Evolutionary conservation across 1,284 basidiomycete genomes (phyloP).

Genomic region (Peniophora sp.): DNA sequence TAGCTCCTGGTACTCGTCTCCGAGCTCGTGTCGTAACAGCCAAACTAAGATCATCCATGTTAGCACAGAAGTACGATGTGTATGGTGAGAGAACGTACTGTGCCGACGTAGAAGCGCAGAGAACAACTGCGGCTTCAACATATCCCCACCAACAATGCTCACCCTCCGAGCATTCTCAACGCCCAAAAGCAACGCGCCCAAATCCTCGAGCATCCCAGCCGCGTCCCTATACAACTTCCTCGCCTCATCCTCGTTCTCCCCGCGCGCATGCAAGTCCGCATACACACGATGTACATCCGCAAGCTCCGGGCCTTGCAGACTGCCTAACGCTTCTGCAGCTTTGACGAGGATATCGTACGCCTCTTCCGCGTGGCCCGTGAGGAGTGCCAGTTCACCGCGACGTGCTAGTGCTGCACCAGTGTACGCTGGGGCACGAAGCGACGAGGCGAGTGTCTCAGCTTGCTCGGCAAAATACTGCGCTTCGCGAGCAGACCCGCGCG

Average conservation of each 20-base stretch:
- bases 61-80: not conserved
- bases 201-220: conserved; percentile 45
- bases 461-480: conserved; percentile 77
- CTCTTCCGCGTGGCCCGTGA: conserved; percentile 49
- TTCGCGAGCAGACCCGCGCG: conserved; percentile 73
- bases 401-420: conserved; percentile 55
- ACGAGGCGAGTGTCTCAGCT: conserved; percentile 59
- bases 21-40: conserved; percentile 56
- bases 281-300: conserved; percentile 56
- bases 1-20: conserved; percentile 47
- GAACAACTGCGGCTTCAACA: conserved; percentile 60
- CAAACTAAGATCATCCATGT: conserved; percentile 45
- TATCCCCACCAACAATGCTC: conserved; percentile 31
- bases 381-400: conserved; percentile 62
- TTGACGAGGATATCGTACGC: conserved; percentile 43
- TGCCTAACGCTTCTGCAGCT: conserved; percentile 40
- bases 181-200: conserved; percentile 46
- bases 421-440: conserved; percentile 59
- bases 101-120: conserved; percentile 66
- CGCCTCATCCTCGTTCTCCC: conserved; percentile 39
- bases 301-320: conserved; percentile 43
- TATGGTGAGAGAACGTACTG: conserved; percentile 40
- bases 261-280: conserved; percentile 51
- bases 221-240: conserved; percentile 45
- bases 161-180: conserved; percentile 35